A percentile compares a stretch with the other conserved stretches of the same genome.
Evolutionary conservation across 2,329 filamentous ascomycete species (phyloP).

Genomic region (Xylaria sp.): DNA sequence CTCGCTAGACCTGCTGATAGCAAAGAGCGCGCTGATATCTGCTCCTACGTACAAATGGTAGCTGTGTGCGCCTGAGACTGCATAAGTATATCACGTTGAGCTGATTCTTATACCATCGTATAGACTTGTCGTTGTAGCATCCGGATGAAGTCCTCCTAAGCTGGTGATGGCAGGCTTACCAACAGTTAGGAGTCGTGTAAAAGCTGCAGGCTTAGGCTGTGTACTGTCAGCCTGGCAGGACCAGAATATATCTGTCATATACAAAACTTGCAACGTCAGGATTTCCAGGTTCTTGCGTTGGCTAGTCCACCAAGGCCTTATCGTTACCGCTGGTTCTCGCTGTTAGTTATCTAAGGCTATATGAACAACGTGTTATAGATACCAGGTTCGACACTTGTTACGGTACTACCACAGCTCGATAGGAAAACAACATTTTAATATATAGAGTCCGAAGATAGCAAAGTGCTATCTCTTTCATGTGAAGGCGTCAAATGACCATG

Average conservation of each 20-base stretch:
- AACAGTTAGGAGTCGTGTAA: slow-evolving; percentile 3
- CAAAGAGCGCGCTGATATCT: slow-evolving; percentile 4
- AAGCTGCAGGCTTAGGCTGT: neutral
- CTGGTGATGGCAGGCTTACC: slow-evolving; percentile 16
- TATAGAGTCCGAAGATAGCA: slow-evolving; percentile 9
- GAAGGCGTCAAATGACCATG: slow-evolving; percentile 33
- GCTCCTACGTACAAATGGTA: slow-evolving; percentile 18
- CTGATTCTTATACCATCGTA: slow-evolving; percentile 10
- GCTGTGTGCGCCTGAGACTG: slow-evolving; percentile 3
- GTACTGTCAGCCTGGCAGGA: neutral
- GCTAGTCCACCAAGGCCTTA: neutral
- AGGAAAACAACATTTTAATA: slow-evolving; percentile 22
- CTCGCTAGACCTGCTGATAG: slow-evolving; percentile 18
- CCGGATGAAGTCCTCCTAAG: slow-evolving; percentile 8
- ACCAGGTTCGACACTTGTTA: slow-evolving; percentile 5
- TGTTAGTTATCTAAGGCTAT: slow-evolving; percentile 4
- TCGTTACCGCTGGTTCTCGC: neutral
- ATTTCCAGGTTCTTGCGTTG: slow-evolving; percentile 4
- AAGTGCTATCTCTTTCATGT: slow-evolving; percentile 26
- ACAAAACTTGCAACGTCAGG: slow-evolving; percentile 5
- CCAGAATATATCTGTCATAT: neutral
- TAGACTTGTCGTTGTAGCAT: slow-evolving; percentile 3
- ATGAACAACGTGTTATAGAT: slow-evolving; percentile 18
- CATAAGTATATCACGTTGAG: neutral
- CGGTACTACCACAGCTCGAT: slow-evolving; percentile 2